These are phyloP conservation scores for Cyclostephanos tholiformis DNA, from an alignment of 108 stramenopile genomes.

Conservation along the genomic window DNA sequence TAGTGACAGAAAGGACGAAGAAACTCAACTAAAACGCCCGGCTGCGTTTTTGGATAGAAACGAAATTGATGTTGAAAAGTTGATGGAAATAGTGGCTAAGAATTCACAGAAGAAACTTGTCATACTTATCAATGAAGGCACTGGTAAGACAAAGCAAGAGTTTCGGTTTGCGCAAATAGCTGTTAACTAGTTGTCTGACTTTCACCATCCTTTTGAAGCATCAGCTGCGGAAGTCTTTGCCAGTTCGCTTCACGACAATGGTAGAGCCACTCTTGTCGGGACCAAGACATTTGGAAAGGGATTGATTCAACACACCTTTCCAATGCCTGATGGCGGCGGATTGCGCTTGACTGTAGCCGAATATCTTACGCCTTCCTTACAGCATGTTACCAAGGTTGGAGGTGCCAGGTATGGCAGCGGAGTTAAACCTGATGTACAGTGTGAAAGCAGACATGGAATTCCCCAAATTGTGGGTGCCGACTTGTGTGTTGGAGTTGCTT, in stretches of 20 bases:
- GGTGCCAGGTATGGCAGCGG: conserved; percentile 69
- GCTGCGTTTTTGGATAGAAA: neutral
- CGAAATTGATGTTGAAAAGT: conserved; percentile 31
- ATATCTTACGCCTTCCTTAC: conserved; percentile 73
- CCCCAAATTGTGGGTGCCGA: conserved; percentile 78
- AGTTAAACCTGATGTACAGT: conserved; percentile 67
- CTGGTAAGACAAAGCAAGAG: conserved; percentile 29
- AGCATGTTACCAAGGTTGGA: conserved; percentile 82
- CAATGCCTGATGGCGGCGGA: conserved; percentile 87
- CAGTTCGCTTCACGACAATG: conserved; percentile 78
- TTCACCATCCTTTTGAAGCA: conserved; percentile 29
- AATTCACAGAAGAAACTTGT: conserved; percentile 69
- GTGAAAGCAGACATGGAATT: conserved; percentile 75
- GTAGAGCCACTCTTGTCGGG: conserved; percentile 71
- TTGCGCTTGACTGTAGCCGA: conserved; percentile 85
- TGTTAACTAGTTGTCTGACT: conserved; percentile 6
- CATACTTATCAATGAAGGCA: conserved; percentile 84
- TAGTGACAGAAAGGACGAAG: neutral
- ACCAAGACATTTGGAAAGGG: conserved; percentile 80
- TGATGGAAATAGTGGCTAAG: conserved; percentile 21
- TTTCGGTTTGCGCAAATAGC: neutral
- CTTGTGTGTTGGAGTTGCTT: conserved; percentile 76
- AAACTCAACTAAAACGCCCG: neutral
- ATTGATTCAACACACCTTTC: conserved; percentile 88
- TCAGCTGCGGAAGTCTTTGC: conserved; percentile 85